Base-by-base conservation (phyloP, 1,284 basidiomycete genomes). In the Xerocomus minutiporus region DNA sequence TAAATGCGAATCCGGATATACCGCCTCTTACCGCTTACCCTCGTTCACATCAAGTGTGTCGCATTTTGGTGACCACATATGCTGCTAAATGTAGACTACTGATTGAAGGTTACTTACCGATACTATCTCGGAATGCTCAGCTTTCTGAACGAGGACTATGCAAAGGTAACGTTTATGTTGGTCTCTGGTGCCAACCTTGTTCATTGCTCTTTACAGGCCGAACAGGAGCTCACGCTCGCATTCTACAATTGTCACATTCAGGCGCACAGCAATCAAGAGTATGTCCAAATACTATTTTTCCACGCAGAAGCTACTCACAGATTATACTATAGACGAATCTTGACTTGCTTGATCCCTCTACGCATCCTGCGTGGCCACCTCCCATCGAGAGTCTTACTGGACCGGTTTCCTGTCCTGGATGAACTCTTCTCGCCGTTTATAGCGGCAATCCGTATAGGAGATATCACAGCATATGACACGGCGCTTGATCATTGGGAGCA, bases 121-220 rank as follows among this genome's bases (percentile, higher is more conserved):
- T 99, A 95, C 75, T 97, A 97, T 67, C 73, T 95, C 45, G 96
- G 96, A 53, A 91, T 97, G 80, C 78, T 98, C 52, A 88, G 85
- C 61, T 97, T 99, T 70, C 70, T 97, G 53, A 92, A 91, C 60
- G 96, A 97, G 67, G 90, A 96, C 49, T 96, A 93, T 65, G 76
- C 75, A 41, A 91, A 91, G 73, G 88, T 86, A 49, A 25, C 70
- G 48, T 9, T 35, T 12, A 13, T 28, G 31, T 39, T 17, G 48
- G 36, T 29, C n/a, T 17, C 36, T 15, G 13, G 9, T 9, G n/a
- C 34, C 39, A 13, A 39, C 17, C 41, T 48, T 20, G 40, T 28
- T 56, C 46, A 50, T n/a, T 17, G 38, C 44, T 35, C 8, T 26
- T 36, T 23, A 35, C 55, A 91, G 83, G 86, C 94, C 28, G 89